phyloP scores from a whole-genome alignment of 495 filamentous ascomycete genomes.

The Podospora pseudocomata region DNA sequence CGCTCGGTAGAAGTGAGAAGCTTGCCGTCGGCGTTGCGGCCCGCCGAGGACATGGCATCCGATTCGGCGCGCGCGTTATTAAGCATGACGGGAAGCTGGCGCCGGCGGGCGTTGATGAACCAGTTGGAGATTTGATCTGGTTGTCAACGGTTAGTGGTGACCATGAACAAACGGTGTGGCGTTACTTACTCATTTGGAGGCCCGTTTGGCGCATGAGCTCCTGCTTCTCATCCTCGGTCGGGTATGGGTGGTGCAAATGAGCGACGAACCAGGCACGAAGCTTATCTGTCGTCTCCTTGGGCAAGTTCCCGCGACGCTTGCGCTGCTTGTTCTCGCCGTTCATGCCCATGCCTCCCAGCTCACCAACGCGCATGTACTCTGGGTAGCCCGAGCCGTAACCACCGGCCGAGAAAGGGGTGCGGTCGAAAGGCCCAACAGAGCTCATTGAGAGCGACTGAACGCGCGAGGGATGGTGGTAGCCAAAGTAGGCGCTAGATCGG shows the following conservation, averaged over 20 bases:
- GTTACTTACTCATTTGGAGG: conserved; percentile 73
- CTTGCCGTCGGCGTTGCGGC: conserved; percentile 21
- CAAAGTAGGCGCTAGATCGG: conserved; percentile 19
- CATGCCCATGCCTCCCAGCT: conserved; percentile 25
- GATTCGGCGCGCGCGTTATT: conserved; percentile 48
- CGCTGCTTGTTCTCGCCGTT: conserved; percentile 55
- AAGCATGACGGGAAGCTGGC: conserved; percentile 66
- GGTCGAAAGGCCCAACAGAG: conserved; percentile 30
- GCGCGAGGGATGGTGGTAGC: conserved; percentile 36
- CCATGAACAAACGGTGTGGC: background rate
- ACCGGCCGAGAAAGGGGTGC: conserved; percentile 34
- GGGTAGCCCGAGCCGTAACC: conserved; percentile 29
- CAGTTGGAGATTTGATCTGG: conserved; percentile 79
- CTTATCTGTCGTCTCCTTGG: conserved; percentile 78
- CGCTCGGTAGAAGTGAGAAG: conserved; percentile 24
- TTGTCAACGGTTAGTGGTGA: background rate
- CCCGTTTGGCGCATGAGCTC: conserved; percentile 71
- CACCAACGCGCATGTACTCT: conserved; percentile 30
- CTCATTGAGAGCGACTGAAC: conserved; percentile 38
- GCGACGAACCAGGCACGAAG: conserved; percentile 75
- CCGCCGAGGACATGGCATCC: conserved; percentile 27
- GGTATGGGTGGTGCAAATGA: conserved; percentile 80
- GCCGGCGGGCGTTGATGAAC: conserved; percentile 89
- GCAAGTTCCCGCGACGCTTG: conserved; percentile 70
- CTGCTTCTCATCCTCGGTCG: conserved; percentile 87